Evolutionary conservation across 2,329 filamentous ascomycete species (phyloP).

Genomic region (Fonsecaea monophora): DNA sequence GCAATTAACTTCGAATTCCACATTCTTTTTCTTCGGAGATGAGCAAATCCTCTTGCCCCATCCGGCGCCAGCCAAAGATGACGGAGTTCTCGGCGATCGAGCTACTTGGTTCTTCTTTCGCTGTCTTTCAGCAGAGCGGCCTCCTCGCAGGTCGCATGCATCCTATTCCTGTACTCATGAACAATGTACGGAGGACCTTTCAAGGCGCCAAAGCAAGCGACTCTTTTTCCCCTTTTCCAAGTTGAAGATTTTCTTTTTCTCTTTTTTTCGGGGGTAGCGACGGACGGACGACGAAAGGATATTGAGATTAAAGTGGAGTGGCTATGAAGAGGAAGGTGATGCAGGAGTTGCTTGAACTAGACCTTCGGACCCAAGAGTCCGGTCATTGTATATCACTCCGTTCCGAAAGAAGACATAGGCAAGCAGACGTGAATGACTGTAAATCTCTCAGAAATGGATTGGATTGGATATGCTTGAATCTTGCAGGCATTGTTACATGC

Average conservation of each 20-base stretch:
- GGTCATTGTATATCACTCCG: constrained; percentile 21
- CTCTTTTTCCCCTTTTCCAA: constrained; percentile 10
- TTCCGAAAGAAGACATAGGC: constrained; percentile 23
- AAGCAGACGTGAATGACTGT: constrained; percentile 17
- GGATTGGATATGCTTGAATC: not conserved
- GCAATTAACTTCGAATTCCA: constrained; percentile 2
- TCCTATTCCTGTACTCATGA: constrained; percentile 21
- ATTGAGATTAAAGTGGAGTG: constrained; percentile 8
- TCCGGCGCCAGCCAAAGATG: not conserved
- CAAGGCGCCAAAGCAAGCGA: constrained; percentile 14
- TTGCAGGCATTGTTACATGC: not conserved
- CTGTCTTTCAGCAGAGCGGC: constrained; percentile 16
- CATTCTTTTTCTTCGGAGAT: constrained; percentile 1
- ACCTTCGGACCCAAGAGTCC: constrained; percentile 15
- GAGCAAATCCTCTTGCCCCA: not conserved
- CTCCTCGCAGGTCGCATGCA: constrained; percentile 10
- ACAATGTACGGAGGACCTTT: constrained; percentile 10
- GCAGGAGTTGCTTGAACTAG: constrained; percentile 19
- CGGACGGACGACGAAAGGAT: constrained; percentile 6
- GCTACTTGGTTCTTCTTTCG: constrained; percentile 3
- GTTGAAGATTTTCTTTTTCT: constrained; percentile 1
- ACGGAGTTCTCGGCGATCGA: constrained; percentile 11
- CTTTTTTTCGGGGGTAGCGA: not conserved
- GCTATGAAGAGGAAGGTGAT: constrained; percentile 7
- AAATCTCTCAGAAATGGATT: constrained; percentile 13